These are phyloP conservation scores for Irpex lacteus DNA, from an alignment of 1,284 basidiomycete genomes.

Conservation along the genomic window DNA sequence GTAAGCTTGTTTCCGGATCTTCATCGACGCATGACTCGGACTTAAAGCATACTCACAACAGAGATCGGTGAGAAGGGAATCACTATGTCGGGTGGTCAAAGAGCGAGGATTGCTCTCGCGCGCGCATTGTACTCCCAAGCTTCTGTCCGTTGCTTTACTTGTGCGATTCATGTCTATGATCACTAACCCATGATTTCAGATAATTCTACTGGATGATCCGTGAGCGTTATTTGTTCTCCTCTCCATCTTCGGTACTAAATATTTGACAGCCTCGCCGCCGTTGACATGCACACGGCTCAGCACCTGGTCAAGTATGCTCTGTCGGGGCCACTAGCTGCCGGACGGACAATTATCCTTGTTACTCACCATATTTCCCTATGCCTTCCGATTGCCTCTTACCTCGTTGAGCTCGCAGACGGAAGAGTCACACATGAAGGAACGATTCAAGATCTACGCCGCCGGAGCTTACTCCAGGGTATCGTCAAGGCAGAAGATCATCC, in stretches of 20 bases:
- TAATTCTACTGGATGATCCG: constrained; percentile 85
- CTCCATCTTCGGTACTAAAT: neutral
- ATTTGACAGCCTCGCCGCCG: constrained; percentile 67
- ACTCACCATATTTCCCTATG: constrained; percentile 84
- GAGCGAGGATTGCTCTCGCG: constrained; percentile 72
- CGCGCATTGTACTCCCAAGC: constrained; percentile 66
- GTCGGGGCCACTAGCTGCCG: constrained; percentile 56
- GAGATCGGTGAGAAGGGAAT: constrained; percentile 82
- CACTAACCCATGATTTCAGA: no score
- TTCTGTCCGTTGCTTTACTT: constrained; percentile 34
- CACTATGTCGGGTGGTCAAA: constrained; percentile 77
- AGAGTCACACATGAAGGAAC: constrained; percentile 53
- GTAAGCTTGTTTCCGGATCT: constrained; percentile 27
- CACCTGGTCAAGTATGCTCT: constrained; percentile 68
- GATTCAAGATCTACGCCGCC: constrained; percentile 51
- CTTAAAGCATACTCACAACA: constrained; percentile 22
- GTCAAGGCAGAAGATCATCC: constrained; percentile 43
- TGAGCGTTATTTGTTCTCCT: constrained; percentile 33
- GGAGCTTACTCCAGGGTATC: constrained; percentile 50
- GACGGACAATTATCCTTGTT: constrained; percentile 78
- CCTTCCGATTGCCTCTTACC: constrained; percentile 58
- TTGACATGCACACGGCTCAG: constrained; percentile 86
- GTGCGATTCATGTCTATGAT: no score
- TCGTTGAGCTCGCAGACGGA: constrained; percentile 67
- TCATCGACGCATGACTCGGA: neutral